phyloP scores from a whole-genome alignment of 2,329 filamentous ascomycete species.

The Trichoderma simmonsii region DNA sequence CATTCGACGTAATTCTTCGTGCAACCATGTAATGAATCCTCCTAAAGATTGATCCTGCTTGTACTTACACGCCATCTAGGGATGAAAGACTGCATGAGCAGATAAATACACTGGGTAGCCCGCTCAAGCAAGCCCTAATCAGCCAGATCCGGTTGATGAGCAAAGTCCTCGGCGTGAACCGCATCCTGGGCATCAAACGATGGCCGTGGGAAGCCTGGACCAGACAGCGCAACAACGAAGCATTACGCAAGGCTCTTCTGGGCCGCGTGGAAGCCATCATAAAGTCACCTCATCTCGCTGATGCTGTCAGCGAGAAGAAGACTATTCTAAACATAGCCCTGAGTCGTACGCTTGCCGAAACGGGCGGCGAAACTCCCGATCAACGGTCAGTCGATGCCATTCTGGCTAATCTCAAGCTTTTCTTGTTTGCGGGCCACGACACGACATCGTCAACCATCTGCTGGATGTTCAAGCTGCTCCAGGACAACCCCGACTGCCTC shows the following conservation, averaged over 20 bases:
- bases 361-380: neutral
- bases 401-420: neutral
- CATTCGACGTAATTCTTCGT: neutral
- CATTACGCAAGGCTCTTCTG: neutral
- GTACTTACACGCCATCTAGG: neutral
- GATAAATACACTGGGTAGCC: neutral
- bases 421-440: slow-evolving; percentile 10
- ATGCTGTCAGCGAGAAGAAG: neutral
- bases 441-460: neutral
- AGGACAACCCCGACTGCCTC: neutral
- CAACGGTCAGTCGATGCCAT: neutral
- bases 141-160: neutral
- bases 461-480: slow-evolving; percentile 13
- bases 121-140: neutral
- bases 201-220: neutral
- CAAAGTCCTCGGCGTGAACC: neutral
- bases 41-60: neutral
- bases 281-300: neutral
- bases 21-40: neutral
- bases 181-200: neutral
- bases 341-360: neutral
- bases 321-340: neutral
- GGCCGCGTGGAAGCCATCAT: neutral
- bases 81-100: neutral
- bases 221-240: neutral